phyloP scores from a whole-genome alignment of 176 grass and related monocot species.

The Raddia distichophylla region DNA sequence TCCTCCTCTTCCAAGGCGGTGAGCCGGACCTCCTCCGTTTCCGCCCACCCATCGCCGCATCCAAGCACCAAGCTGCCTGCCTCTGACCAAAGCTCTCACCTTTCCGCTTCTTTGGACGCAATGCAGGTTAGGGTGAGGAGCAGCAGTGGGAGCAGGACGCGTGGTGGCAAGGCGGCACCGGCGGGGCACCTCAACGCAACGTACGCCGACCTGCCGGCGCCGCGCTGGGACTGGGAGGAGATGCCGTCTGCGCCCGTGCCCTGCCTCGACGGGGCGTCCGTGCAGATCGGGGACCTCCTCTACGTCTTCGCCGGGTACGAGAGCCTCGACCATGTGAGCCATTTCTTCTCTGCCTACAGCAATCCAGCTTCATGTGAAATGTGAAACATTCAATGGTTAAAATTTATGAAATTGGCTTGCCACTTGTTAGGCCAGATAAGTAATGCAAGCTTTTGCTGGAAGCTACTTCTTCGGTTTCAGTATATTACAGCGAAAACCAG shows the following conservation, averaged over 20 bases:
- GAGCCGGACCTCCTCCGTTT: not conserved
- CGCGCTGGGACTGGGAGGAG: slow-evolving; percentile 72
- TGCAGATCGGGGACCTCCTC: slow-evolving; percentile 72
- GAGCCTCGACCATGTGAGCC: slow-evolving; percentile 75
- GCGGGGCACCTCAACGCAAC: slow-evolving; percentile 62
- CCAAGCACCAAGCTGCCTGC: not conserved
- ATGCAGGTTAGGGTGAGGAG: slow-evolving; percentile 51
- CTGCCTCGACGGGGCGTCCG: slow-evolving; percentile 71
- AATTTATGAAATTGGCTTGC: too few relatives aligned
- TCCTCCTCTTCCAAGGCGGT: slow-evolving; percentile 35
- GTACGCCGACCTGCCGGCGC: slow-evolving; percentile 68
- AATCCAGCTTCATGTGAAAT: not conserved
- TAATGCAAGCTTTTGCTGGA: too few relatives aligned
- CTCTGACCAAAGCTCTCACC: not conserved
- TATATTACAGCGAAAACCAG: too few relatives aligned
- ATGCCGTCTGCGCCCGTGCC: slow-evolving; percentile 76
- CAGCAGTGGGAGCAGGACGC: not conserved
- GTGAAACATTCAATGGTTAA: not conserved
- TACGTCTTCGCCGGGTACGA: slow-evolving; percentile 87
- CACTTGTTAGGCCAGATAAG: too few relatives aligned
- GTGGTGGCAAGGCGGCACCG: not conserved
- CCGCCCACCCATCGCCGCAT: not conserved
- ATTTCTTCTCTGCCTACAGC: not conserved
- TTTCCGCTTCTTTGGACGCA: not conserved
- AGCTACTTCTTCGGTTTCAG: too few relatives aligned